Evolutionary conservation across 192 early-diverging fungal species (phyloP), one percentile per base, ranked within the genome.

Genomic region (Coemansia sp.): DNA sequence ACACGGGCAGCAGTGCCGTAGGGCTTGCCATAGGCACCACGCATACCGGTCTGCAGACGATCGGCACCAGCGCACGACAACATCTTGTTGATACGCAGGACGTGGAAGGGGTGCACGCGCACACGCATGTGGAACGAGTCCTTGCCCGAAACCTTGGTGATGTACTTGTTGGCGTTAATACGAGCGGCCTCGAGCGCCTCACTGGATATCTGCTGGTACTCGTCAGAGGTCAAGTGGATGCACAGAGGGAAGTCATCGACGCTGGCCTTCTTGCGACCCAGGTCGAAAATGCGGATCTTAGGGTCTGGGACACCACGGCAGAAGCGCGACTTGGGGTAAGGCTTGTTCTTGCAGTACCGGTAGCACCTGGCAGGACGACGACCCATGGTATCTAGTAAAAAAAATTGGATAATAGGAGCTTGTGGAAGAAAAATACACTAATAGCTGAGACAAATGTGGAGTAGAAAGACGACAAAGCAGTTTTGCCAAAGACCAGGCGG

Each of bases 71-170:
- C 97, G 85, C 97, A 99, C 67, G 95, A 97, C 86, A 98, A 90
- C 97, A 99, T 99, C 90, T 99, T 99, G 92, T 99, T 98, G 93
- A 99, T 99, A 71, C 97, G 95, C 75, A 95, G 87, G 31, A 99
- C 97, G 86, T 99, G 97, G 93, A 93, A 98, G 29, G 96, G 97
- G 85, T 98, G 97, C 68, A 99, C 95, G 76, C 97, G 92, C 71
- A 99, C 90, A 73, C 97, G 91, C 93, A 99, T 88, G 87, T 99
- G 97, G 96, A 98, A 99, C 51, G 96, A 95, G 79, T 98, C 97
- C 91, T 99, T 99, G 62, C 97, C 97, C 34, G 96, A 89, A 62
- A 83, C 84, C 91, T 99, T 99, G 86, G 92, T 87, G 72, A 99
- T 97, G 90, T 97, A 99, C 91, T 98, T 98, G 93, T 99, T 99